phyloP scores from a whole-genome alignment of 176 grass and related monocot genomes.

The Oryza punctata region DNA sequence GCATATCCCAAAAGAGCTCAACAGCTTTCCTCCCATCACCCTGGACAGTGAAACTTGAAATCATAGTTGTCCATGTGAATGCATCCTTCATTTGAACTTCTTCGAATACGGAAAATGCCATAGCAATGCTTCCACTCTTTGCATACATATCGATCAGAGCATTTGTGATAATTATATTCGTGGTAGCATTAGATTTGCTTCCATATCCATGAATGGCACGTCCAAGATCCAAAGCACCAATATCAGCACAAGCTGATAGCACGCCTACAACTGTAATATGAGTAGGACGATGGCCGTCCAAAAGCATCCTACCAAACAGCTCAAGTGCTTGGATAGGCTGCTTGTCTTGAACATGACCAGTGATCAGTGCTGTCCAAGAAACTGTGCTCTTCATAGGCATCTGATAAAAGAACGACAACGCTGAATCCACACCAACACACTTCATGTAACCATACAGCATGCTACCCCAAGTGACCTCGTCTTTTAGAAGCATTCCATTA shows the following conservation, averaged over 20 bases:
- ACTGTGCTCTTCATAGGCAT: conserved; percentile 43
- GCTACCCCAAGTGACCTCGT: conserved; percentile 61
- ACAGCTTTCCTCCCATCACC: conserved; percentile 51
- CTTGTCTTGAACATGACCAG: conserved; percentile 58
- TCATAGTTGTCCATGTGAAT: conserved; percentile 77
- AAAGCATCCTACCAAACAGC: conserved; percentile 58
- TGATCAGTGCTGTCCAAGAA: conserved; percentile 64
- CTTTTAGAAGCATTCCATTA: conserved; percentile 38
- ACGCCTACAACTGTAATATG: conserved; percentile 55
- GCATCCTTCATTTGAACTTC: conserved; percentile 52
- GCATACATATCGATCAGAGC: conserved; percentile 78
- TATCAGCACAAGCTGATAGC: conserved; percentile 65
- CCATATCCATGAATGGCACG: conserved; percentile 54
- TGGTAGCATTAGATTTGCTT: conserved; percentile 40
- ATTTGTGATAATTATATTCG: conserved; percentile 53
- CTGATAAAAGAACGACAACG: conserved; percentile 45
- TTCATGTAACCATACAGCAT: conserved; percentile 60
- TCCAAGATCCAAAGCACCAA: conserved; percentile 64
- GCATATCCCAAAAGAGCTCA: conserved; percentile 57
- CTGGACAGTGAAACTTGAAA: conserved; percentile 63
- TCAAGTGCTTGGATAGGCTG: conserved; percentile 54
- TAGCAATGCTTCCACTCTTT: conserved; percentile 58
- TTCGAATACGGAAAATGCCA: conserved; percentile 49
- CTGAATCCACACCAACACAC: conserved; percentile 38
- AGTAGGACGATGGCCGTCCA: conserved; percentile 49